Evolutionary conservation across 2,329 filamentous ascomycete genomes (phyloP), one percentile per base, ranked within the genome.

Genomic region (Penicillium sclerotigenum): DNA sequence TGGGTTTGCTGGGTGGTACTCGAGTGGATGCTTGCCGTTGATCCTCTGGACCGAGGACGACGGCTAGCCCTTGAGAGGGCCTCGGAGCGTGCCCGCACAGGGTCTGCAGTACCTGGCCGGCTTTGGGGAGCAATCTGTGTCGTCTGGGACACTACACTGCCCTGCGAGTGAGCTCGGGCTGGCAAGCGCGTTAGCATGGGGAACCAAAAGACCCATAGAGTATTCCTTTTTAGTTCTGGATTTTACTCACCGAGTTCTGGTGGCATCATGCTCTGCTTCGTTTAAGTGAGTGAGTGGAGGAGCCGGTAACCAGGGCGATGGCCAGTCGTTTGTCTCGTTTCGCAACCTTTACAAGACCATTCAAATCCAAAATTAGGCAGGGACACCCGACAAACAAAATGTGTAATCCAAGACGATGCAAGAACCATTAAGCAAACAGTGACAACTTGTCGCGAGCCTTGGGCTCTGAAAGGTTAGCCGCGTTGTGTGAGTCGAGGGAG

Each of bases 11-110:
- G 74, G 37, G 75, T 76, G 16, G 73, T 75, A 57, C 70, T 77
- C n/a, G 77, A 79, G 59, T 79, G 76, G 47, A 79, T 74, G 59
- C 77, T 79, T 33, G 76, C 73, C 10, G 77, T 79, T 43, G 76
- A 79, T 33, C 75, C 77, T 68, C 76, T 69, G 33, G 77, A 79
- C 52, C 76, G 70, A 48, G 77, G 74, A 49, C 74, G 75, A 48
- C 72, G 73, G 63, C 67, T 70, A 57, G 67, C 70, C 48, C 73
- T 70, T 13, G 75, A 76, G n/a, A 73, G 63, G 26, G 70, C 75
- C 60, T 74, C 74, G 8, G 75, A 77, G 16, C 75, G 73, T 40
- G 74, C 71, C 54, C 73, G 69, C 61, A 72, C 65, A 41, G 73
- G 72, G 56, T 77, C 75, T 26, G 71, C 70, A 26, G 73, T 75